Conservation (phyloP, 2,329 filamentous ascomycete genomes). For the Teratosphaeriaceae sp. region DNA sequence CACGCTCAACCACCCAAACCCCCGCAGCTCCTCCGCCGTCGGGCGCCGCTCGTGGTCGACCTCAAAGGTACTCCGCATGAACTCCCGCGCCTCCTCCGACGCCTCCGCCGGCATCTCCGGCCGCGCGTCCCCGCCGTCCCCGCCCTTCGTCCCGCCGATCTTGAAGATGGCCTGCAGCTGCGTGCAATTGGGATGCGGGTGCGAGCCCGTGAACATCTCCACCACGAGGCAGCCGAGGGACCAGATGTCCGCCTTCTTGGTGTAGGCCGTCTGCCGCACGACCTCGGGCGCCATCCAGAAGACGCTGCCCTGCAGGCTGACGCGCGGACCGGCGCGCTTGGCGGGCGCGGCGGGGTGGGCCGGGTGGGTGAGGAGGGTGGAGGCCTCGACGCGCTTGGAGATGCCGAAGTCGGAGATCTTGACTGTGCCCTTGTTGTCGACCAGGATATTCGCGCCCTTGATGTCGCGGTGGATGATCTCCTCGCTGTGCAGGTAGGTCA, state of each 20-base stretch:
- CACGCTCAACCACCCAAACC: constrained; percentile 58
- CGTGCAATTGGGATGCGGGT: constrained; percentile 94
- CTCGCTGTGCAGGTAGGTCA: constrained; percentile 86
- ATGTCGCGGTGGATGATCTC: constrained; percentile 99
- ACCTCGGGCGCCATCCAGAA: constrained; percentile 99
- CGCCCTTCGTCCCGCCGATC: constrained; percentile 73
- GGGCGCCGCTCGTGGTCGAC: constrained; percentile 90
- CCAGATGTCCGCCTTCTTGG: constrained; percentile 98
- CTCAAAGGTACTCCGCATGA: constrained; percentile 87
- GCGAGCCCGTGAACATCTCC: constrained; percentile 97
- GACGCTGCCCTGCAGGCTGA: constrained; percentile 89
- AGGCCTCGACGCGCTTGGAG: constrained; percentile 92
- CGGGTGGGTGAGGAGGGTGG: constrained; percentile 60
- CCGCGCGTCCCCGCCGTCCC: constrained; percentile 50
- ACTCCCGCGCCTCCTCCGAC: constrained; percentile 74
- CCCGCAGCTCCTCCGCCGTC: constrained; percentile 82
- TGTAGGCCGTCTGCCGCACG: constrained; percentile 95
- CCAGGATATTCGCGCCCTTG: constrained; percentile 97
- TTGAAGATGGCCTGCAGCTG: constrained; percentile 98
- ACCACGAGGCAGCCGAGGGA: constrained; percentile 93
- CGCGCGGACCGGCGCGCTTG: constrained; percentile 49
- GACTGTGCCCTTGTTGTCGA: constrained; percentile 97
- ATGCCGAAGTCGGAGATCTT: constrained; percentile 99
- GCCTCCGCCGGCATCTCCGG: constrained; percentile 84
- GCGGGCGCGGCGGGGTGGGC: constrained; percentile 30